Base-by-base conservation (phyloP, 139 green algal genomes). In the Closterium sp. region DNA sequence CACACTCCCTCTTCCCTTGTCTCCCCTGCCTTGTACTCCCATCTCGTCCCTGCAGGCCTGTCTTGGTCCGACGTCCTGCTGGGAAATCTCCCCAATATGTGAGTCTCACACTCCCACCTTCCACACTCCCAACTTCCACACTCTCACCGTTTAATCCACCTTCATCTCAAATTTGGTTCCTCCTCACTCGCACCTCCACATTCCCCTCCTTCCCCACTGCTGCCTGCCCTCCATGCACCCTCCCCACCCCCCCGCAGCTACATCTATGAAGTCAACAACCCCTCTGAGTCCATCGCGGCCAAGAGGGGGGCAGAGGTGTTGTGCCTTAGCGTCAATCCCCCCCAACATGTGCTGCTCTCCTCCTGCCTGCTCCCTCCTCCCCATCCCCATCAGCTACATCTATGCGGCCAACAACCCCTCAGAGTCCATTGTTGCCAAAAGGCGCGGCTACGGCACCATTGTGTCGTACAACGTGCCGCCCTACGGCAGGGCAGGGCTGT, bases 391-490 rank as follows among this genome's bases (percentile, higher is more conserved):
- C 87, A 93, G 91, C 11, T 99, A 99, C 93, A 91, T 99, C 4
- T 99, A 99, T 93, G 97, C 97, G 11, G 95, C 94, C 91, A 99
- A 99, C 96, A 99, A 99, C 95, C 97, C 97, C 32, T 97, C 92
- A 22, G 98, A 99, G 96, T 97, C 94, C 85, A 98, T 99, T 89
- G 95, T 99, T 22, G 98, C 98, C 45, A 99, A 99, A 96, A 95
- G 98, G 32, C 90, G 98, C 6, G 98, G 98, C 22, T 99, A 99
- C 93, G 98, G 95, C 88, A 99, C 97, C 34, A 99, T 99, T 85
- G 95, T 99, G 24, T 97, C 93, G 0, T 97, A 99, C 96, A 99
- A 99, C 92, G 97, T 99, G 86, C 98, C 98, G 0, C 98, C 98
- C 28, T 99, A 99, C 94, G 98, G 97, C 31, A 94, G 96, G 6